Evolutionary conservation across 108 stramenopile genomes (phyloP), one percentile per base, ranked within the genome.

Genomic region (Cyclostephanos invisitatus): DNA sequence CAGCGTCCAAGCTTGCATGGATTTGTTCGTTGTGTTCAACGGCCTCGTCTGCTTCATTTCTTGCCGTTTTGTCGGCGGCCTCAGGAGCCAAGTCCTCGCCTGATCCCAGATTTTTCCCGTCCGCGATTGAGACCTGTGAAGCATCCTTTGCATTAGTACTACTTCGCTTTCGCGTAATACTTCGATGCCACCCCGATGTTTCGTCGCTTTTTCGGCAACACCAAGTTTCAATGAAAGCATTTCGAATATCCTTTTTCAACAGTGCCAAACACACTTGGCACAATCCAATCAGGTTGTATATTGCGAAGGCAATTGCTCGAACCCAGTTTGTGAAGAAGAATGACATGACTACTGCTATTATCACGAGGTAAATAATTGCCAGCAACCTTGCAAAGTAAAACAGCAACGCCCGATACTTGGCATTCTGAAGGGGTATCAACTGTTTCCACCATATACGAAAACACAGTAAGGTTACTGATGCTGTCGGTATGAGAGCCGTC

Each of bases 311-410:
- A 29, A 69, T 69, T 10, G 75, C 75, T 64, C 68, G 75, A 11
- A 77, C 75, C 75, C 75, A 77, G 27, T 61, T 58, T 44, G 54
- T 36, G 44, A 77, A 77, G 28, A 69, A 42, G 59, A 68, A 69
- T 17, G 75, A 68, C 40, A 77, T 44, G 18, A 77, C 46, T 21
- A 77, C 68, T 21, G 62, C 68, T 8, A 77, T 54, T 36, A 24
- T 36, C 7, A 77, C 75, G 18, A 69, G 38, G 32, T 77, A 77
- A 46, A 77, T 69, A 15, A 62, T 58, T 36, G 32, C 21, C 62
- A 77, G 51, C 27, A 77, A 54, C 37, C 75, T 54, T 29, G 62
- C 62, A 53, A 77, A 77, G 61, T 77, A 77, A 36, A 77, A 62
- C 21, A 77, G 37, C 24, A 77, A 64, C 9, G 57, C 61, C 48